Conservation (phyloP, 495 filamentous ascomycete species). For the Lasiosphaeris hirsuta region DNA sequence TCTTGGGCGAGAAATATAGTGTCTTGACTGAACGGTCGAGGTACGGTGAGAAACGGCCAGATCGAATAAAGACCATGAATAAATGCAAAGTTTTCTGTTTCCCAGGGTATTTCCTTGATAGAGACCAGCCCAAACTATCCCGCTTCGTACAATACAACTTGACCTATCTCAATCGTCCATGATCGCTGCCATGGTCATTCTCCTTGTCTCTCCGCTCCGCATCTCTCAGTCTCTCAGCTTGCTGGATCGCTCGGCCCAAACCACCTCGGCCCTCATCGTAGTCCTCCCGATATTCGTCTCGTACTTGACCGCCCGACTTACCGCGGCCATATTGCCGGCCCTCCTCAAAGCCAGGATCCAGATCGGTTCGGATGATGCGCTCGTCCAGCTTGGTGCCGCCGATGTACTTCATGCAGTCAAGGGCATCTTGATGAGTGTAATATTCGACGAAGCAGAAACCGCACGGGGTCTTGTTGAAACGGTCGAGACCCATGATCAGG, state of each 20-base stretch:
- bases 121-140: neutral
- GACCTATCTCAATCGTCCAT: slow-evolving; percentile 44
- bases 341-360: slow-evolving; percentile 94
- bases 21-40: neutral
- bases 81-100: neutral
- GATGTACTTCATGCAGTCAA: slow-evolving; percentile 97
- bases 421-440: slow-evolving; percentile 92
- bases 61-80: neutral
- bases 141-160: too few relatives aligned
- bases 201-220: slow-evolving; percentile 48
- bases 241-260: slow-evolving; percentile 60
- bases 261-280: slow-evolving; percentile 93
- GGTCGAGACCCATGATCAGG: slow-evolving; percentile 96
- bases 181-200: slow-evolving; percentile 45
- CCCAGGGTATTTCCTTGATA: slow-evolving; percentile 18
- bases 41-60: neutral
- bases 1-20: too few relatives aligned
- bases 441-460: slow-evolving; percentile 99
- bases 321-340: slow-evolving; percentile 87
- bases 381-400: slow-evolving; percentile 99
- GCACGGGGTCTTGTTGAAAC: slow-evolving; percentile 95
- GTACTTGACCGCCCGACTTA: slow-evolving; percentile 94
- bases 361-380: slow-evolving; percentile 91
- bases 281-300: slow-evolving; percentile 95
- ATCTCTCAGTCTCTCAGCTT: slow-evolving; percentile 58